phyloP scores from a whole-genome alignment of 352 stramenopile genomes.

The Phytophthora sansomeana region DNA sequence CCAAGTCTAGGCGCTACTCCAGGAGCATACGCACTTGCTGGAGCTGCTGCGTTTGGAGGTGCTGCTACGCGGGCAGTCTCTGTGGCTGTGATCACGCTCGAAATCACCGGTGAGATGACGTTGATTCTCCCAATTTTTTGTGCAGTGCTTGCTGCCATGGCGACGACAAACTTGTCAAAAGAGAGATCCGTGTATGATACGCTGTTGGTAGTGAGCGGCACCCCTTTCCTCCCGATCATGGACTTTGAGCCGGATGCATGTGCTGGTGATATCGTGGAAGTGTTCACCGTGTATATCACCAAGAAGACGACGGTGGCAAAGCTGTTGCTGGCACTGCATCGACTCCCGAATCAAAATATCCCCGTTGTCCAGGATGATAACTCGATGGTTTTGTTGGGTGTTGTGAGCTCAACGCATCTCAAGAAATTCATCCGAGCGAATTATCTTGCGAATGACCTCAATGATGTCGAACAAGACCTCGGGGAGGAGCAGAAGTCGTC shows the following conservation, averaged over 20 bases:
- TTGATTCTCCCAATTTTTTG: constrained; percentile 82
- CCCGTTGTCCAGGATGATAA: constrained; percentile 68
- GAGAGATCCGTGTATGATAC: constrained; percentile 81
- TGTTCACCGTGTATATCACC: constrained; percentile 61
- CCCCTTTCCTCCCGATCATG: constrained; percentile 77
- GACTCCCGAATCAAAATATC: constrained; percentile 63
- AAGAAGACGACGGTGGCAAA: constrained; percentile 66
- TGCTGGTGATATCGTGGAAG: constrained; percentile 69
- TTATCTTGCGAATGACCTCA: constrained; percentile 51
- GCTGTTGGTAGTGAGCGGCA: constrained; percentile 57
- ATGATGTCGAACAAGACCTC: constrained; percentile 61
- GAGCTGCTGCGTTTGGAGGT: constrained; percentile 66
- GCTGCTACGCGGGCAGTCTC: constrained; percentile 75
- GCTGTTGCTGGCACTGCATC: constrained; percentile 64
- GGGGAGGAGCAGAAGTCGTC: constrained; percentile 53
- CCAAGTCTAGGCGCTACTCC: constrained; percentile 26
- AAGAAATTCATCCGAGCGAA: constrained; percentile 66
- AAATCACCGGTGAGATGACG: constrained; percentile 77
- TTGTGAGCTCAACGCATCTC: constrained; percentile 55
- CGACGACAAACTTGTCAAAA: constrained; percentile 50
- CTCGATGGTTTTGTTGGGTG: constrained; percentile 61
- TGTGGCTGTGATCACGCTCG: constrained; percentile 79
- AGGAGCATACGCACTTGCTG: constrained; percentile 73
- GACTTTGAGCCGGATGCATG: constrained; percentile 60
- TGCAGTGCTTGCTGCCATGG: constrained; percentile 64